phyloP scores from a whole-genome alignment of 176 grass and related monocot genomes.

The Paspalum notatum region DNA sequence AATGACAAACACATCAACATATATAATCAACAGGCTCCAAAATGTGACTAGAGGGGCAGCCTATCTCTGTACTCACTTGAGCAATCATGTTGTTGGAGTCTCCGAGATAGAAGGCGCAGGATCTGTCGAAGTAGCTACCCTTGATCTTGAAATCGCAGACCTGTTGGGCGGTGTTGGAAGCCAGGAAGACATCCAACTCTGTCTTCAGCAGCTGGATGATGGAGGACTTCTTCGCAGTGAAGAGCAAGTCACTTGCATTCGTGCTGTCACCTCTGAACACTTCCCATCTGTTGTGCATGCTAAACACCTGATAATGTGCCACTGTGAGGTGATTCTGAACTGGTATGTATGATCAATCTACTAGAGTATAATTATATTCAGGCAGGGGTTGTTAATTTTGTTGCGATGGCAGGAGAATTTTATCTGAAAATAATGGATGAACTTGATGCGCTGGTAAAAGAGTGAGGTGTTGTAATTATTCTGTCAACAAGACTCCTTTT shows the following conservation, averaged over 20 bases:
- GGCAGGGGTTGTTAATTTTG: background rate
- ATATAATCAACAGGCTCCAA: background rate
- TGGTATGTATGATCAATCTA: background rate
- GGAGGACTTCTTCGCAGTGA: conserved; percentile 54
- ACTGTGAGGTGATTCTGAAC: background rate
- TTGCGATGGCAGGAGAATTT: background rate
- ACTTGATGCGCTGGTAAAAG: background rate
- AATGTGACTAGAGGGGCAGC: background rate
- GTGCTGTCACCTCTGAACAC: conserved; percentile 75
- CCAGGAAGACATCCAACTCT: conserved; percentile 64
- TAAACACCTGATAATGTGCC: conserved; percentile 42
- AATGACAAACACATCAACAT: background rate
- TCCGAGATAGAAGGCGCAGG: conserved; percentile 9
- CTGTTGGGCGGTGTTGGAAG: conserved; percentile 48
- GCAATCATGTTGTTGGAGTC: conserved; percentile 12
- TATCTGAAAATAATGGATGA: no score
- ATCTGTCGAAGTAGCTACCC: conserved; percentile 22
- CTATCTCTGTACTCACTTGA: background rate
- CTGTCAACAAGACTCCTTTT: background rate
- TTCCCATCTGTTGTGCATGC: conserved; percentile 60
- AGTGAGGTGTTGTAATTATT: background rate
- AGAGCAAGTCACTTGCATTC: conserved; percentile 47
- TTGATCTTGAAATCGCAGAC: conserved; percentile 25
- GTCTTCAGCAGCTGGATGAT: conserved; percentile 68
- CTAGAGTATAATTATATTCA: background rate